Evolutionary conservation across 768 basidiomycete genomes (phyloP).

Genomic region (Hygrocybe coccinea): DNA sequence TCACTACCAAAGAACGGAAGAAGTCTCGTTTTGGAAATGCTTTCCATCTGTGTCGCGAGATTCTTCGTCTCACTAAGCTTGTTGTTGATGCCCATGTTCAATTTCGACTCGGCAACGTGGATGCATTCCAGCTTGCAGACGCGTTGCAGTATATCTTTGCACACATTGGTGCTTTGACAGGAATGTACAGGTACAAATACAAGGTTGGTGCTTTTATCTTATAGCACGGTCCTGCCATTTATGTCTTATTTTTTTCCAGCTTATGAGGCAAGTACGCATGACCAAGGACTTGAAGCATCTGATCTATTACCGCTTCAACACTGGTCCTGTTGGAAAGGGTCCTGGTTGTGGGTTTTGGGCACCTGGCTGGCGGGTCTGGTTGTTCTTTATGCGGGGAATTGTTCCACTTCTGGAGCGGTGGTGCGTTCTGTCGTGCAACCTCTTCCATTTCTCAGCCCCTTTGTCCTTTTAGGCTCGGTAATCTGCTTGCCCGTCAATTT

Average conservation of each 20-base stretch:
- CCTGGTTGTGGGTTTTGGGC: slow-evolving; percentile 99
- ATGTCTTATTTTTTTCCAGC: slow-evolving; percentile 36
- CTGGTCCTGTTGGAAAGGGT: slow-evolving; percentile 98
- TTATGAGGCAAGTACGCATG: slow-evolving; percentile 99
- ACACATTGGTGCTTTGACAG: slow-evolving; percentile 95
- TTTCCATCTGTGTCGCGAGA: slow-evolving; percentile 97
- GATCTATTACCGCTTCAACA: slow-evolving; percentile 99
- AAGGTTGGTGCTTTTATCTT: slow-evolving; percentile 50
- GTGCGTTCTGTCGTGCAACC: slow-evolving; percentile 33
- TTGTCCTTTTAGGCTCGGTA: slow-evolving; percentile 61
- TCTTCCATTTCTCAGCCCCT: not conserved
- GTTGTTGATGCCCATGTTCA: slow-evolving; percentile 99
- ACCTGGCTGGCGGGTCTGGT: slow-evolving; percentile 98
- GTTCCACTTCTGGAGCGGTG: slow-evolving; percentile 96
- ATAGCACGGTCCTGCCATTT: not conserved
- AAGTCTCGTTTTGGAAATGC: slow-evolving; percentile 99
- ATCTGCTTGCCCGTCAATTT: slow-evolving; percentile 95
- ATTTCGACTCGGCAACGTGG: slow-evolving; percentile 95
- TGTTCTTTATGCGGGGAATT: slow-evolving; percentile 99
- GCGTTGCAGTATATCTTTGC: slow-evolving; percentile 97
- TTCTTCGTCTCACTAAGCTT: slow-evolving; percentile 93
- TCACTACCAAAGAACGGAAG: slow-evolving; percentile 99
- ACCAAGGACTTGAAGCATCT: slow-evolving; percentile 98
- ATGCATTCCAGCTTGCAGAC: slow-evolving; percentile 98
- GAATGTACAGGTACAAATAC: slow-evolving; percentile 99